A percentile compares a stretch with the other conserved stretches of the same genome.
Evolutionary conservation across 768 basidiomycete genomes (phyloP).

Genomic region (Gautieria morchelliformis): DNA sequence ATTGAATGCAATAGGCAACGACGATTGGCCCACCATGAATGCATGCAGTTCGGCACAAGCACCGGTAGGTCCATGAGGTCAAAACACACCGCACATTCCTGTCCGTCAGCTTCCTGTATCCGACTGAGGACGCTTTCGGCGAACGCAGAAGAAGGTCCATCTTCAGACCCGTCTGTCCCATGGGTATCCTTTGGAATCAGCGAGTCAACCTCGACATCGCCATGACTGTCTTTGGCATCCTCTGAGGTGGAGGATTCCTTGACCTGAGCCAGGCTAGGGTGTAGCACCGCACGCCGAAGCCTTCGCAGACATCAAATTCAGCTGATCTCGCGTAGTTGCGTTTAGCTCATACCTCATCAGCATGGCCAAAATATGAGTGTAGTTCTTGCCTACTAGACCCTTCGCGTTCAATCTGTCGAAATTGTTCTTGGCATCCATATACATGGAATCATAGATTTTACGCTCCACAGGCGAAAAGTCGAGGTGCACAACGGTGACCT

Average conservation of each 20-base stretch:
- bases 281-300: constrained; percentile 84
- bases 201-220: constrained; percentile 43
- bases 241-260: constrained; percentile 26
- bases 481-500: constrained; percentile 66
- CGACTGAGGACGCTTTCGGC: constrained; percentile 58
- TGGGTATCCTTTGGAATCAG: constrained; percentile 46
- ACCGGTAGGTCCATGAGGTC: constrained; percentile 66
- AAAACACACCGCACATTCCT: constrained; percentile 75
- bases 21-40: constrained; percentile 48
- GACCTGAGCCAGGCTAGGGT: constrained; percentile 73
- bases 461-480: constrained; percentile 74
- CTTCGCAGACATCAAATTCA: constrained; percentile 28
- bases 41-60: constrained; percentile 67
- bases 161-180: constrained; percentile 23
- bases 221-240: constrained; percentile 23
- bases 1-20: not conserved
- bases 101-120: constrained; percentile 35
- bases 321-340: not conserved
- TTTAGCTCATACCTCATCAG: constrained; percentile 63
- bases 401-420: constrained; percentile 75
- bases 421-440: constrained; percentile 63
- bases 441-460: constrained; percentile 85
- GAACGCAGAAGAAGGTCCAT: constrained; percentile 33
- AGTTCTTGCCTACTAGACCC: constrained; percentile 71
- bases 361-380: constrained; percentile 87